Evolutionary conservation across 169 alveolate species (phyloP).

Genomic region (Cryptosporidium bovis): DNA sequence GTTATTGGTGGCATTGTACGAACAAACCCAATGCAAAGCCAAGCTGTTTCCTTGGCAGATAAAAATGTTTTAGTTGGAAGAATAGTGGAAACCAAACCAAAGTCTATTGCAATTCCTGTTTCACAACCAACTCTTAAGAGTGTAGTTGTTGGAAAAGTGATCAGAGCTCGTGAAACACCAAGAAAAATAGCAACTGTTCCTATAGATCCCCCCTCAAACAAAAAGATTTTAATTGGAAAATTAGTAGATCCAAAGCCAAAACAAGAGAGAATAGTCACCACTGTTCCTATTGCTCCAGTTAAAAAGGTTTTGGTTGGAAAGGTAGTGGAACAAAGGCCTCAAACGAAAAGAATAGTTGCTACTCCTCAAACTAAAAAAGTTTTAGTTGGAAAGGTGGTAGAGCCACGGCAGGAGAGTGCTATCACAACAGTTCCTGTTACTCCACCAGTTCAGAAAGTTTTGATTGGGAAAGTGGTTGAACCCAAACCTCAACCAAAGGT

Average conservation of each 20-base stretch:
- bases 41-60: not conserved
- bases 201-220: not conserved
- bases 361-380: not conserved
- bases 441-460: not conserved
- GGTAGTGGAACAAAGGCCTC: slow-evolving; percentile 5
- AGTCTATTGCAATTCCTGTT: not conserved
- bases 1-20: not conserved
- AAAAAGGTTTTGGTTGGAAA: not conserved
- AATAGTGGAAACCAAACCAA: not conserved
- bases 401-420: slow-evolving; percentile 5
- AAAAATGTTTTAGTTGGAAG: not conserved
- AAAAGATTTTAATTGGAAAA: not conserved
- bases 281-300: not conserved
- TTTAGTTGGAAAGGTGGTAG: not conserved
- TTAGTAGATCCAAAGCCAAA: slow-evolving; percentile 13
- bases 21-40: not conserved
- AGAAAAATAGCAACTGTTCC: not conserved
- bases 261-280: not conserved
- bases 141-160: not conserved
- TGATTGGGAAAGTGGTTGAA: not conserved
- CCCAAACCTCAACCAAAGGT: slow-evolving; percentile 12
- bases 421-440: not conserved
- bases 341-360: not conserved
- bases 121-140: not conserved
- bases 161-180: not conserved